Percentiles rank a stretch among this genome's conserved stretches.
phyloP scores from a whole-genome alignment of 352 stramenopile genomes.

The Pythium inflatum region DNA sequence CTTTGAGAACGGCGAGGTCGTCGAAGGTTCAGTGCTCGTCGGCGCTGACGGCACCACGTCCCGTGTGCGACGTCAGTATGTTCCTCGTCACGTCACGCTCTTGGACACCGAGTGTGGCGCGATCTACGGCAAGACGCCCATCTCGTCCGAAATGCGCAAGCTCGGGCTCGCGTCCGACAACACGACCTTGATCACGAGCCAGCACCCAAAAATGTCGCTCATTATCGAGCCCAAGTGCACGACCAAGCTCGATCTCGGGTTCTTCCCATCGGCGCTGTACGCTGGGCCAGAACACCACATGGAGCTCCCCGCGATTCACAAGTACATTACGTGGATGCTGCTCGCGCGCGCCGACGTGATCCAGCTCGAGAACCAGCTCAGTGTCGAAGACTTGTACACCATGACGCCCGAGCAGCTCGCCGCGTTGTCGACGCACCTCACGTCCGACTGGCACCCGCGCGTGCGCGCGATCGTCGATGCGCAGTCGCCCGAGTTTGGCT shows the following conservation, averaged over 20 bases:
- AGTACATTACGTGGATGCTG: constrained; percentile 71
- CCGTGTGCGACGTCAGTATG: constrained; percentile 59
- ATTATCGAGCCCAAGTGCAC: constrained; percentile 58
- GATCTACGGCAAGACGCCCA: constrained; percentile 71
- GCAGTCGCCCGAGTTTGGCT: constrained; percentile 53
- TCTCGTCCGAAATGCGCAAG: constrained; percentile 51
- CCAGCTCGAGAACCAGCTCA: constrained; percentile 33
- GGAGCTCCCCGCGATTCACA: constrained; percentile 38
- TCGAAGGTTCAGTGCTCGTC: constrained; percentile 54
- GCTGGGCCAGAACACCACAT: constrained; percentile 13
- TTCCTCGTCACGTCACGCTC: constrained; percentile 46
- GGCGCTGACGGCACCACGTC: constrained; percentile 66
- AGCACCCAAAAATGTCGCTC: constrained; percentile 54
- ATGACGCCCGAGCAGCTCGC: constrained; percentile 52
- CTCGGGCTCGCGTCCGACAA: constrained; percentile 47
- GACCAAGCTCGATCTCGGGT: constrained; percentile 36
- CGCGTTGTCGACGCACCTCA: constrained; percentile 56
- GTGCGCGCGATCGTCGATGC: constrained; percentile 50
- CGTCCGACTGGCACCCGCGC: constrained; percentile 47
- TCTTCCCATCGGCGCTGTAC: constrained; percentile 35
- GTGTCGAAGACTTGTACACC: constrained; percentile 46
- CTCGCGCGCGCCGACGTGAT: constrained; percentile 52
- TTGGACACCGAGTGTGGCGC: constrained; percentile 66
- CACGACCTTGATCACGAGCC: constrained; percentile 53
- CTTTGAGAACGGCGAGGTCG: constrained; percentile 56